Evolutionary conservation across 1,139 yeast genomes (phyloP).

Genomic region (Scheffersomyces stambukii): DNA sequence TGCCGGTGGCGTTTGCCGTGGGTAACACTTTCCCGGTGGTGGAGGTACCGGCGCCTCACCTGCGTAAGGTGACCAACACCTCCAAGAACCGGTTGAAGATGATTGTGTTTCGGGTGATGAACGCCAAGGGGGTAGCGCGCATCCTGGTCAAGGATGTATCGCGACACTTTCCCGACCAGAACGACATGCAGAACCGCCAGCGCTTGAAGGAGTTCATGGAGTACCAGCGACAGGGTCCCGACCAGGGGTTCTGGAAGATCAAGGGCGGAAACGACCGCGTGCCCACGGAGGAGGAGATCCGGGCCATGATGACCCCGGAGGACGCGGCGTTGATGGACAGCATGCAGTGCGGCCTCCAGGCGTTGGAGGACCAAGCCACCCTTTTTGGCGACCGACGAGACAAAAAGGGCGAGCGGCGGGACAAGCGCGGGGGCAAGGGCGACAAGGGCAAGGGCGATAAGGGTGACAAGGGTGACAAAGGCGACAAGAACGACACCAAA

Average conservation of each 20-base stretch:
- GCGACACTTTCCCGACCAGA: constrained; percentile 93
- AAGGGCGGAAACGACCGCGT: constrained; percentile 56
- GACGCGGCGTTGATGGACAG: constrained; percentile 84
- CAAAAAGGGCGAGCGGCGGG: constrained; percentile 14
- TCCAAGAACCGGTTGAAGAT: constrained; percentile 87
- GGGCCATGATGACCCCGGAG: constrained; percentile 90
- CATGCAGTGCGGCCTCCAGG: constrained; percentile 91
- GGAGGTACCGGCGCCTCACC: constrained; percentile 96
- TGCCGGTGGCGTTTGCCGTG: constrained; percentile 75
- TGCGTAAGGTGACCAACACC: constrained; percentile 91
- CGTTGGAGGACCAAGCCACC: constrained; percentile 66
- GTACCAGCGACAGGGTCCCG: constrained; percentile 90
- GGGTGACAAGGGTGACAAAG: constrained; percentile 18
- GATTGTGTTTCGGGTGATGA: constrained; percentile 88
- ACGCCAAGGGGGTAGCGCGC: constrained; percentile 69
- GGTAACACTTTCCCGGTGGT: constrained; percentile 94
- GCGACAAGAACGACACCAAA: constrained; percentile 14
- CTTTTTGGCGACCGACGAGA: constrained; percentile 37
- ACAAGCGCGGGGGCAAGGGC: constrained; percentile 18
- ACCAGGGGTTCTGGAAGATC: constrained; percentile 94
- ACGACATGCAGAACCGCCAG: constrained; percentile 96
- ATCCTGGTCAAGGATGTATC: constrained; percentile 85
- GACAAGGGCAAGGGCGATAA: constrained; percentile 22
- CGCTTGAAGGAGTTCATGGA: constrained; percentile 97
- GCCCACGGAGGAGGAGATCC: constrained; percentile 73